Conservation (phyloP, 2,329 filamentous ascomycete genomes). For the Dothistroma septosporum region DNA sequence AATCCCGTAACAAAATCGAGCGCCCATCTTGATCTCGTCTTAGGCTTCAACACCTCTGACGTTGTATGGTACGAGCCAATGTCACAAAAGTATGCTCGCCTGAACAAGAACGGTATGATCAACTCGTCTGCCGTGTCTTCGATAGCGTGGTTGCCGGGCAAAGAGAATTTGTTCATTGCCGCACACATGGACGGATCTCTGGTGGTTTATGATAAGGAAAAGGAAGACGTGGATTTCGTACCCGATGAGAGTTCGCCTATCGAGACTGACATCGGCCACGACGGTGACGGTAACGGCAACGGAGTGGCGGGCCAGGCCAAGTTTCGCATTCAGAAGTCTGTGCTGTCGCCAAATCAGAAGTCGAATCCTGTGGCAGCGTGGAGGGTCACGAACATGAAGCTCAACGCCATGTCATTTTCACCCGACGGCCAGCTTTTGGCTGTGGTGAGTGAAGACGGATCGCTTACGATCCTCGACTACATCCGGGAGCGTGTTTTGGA, state of each 20-base stretch:
- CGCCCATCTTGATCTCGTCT: constrained; percentile 81
- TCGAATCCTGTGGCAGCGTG: constrained; percentile 86
- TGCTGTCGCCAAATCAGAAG: constrained; percentile 90
- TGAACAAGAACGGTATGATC: constrained; percentile 96
- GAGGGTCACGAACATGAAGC: constrained; percentile 86
- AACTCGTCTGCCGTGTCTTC: constrained; percentile 80
- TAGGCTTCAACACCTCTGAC: constrained; percentile 95
- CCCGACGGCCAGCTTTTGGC: constrained; percentile 84
- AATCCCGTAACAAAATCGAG: constrained; percentile 76
- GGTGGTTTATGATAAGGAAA: constrained; percentile 96
- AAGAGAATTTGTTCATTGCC: constrained; percentile 87
- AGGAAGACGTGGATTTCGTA: constrained; percentile 77
- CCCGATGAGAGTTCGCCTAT: constrained; percentile 50
- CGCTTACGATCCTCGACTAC: constrained; percentile 85
- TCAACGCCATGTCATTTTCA: constrained; percentile 89
- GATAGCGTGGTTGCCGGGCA: constrained; percentile 90
- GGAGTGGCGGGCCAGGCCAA: constrained; percentile 21
- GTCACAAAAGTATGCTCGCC: constrained; percentile 86
- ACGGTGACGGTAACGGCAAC: constrained; percentile 16
- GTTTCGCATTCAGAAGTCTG: constrained; percentile 80
- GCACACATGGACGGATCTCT: constrained; percentile 87
- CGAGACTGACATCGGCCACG: constrained; percentile 31
- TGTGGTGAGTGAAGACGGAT: constrained; percentile 86
- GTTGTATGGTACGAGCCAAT: constrained; percentile 99
- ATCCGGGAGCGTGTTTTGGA: constrained; percentile 83